Conservation (phyloP, 257 asterid genomes). For the Solanum medicagineum region DNA sequence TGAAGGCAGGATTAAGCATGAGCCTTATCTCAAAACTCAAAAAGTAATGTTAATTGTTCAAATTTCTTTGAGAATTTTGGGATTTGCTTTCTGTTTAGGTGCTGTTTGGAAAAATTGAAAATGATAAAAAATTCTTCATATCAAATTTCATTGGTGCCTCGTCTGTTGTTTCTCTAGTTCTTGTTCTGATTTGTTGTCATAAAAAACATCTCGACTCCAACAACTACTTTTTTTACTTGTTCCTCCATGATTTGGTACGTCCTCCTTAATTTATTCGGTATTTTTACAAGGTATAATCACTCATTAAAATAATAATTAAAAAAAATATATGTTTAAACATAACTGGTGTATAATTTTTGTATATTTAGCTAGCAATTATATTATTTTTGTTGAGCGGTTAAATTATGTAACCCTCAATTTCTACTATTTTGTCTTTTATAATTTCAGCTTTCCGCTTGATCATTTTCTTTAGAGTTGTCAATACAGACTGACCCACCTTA, state of each 20-base stretch:
- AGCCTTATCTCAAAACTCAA: constrained; percentile 6
- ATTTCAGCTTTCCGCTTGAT: neutral
- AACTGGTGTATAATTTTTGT: too few relatives aligned
- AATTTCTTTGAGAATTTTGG: constrained; percentile 25
- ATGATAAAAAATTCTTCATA: too few relatives aligned
- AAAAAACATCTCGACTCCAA: constrained; percentile 9
- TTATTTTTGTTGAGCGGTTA: neutral
- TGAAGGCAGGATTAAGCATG: neutral
- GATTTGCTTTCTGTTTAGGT: constrained; percentile 25
- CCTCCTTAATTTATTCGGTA: neutral
- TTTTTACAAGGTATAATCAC: too few relatives aligned
- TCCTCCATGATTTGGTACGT: constrained; percentile 59
- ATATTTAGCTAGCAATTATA: too few relatives aligned
- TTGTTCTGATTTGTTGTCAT: constrained; percentile 7
- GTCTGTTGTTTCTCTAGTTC: constrained; percentile 24
- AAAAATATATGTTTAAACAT: too few relatives aligned
- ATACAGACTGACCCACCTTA: too few relatives aligned
- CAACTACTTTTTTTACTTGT: constrained; percentile 36
- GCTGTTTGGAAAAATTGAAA: too few relatives aligned
- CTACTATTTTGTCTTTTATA: neutral
- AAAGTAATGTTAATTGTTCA: constrained; percentile 18
- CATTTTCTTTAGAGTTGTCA: neutral
- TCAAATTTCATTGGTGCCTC: constrained; percentile 32
- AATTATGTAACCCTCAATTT: neutral
- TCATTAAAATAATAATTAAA: too few relatives aligned